A percentile compares a stretch with the other conserved stretches of the same genome.
Conservation (phyloP, 495 filamentous ascomycete species). For the Neurospora hispaniola region DNA sequence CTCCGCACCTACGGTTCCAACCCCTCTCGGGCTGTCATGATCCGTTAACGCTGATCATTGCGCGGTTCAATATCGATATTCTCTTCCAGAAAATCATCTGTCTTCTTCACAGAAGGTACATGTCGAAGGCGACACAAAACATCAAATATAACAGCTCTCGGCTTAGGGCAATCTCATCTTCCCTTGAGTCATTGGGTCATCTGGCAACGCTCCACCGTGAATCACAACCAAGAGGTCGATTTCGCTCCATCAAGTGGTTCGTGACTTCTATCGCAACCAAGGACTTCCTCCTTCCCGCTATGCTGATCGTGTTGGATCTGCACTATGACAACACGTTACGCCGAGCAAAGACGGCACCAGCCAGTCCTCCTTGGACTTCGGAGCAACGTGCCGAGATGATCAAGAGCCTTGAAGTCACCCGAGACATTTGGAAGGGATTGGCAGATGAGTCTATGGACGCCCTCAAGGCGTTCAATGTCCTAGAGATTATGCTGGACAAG, state of each 20-base stretch:
- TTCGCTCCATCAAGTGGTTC: slow-evolving; percentile 63
- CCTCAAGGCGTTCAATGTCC: slow-evolving; percentile 66
- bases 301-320: slow-evolving; percentile 78
- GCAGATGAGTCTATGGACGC: slow-evolving; percentile 76
- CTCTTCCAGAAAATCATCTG: slow-evolving; percentile 74
- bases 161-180: slow-evolving; percentile 70
- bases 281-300: slow-evolving; percentile 80
- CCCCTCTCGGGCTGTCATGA: slow-evolving; percentile 64
- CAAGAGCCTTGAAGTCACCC: slow-evolving; percentile 54
- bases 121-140: slow-evolving; percentile 57
- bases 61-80: slow-evolving; percentile 69
- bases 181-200: slow-evolving; percentile 62
- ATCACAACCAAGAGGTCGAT: slow-evolving; percentile 57
- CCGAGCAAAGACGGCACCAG: slow-evolving; percentile 15
- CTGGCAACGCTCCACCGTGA: slow-evolving; percentile 70
- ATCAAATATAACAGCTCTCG: slow-evolving; percentile 71
- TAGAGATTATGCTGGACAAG: slow-evolving; percentile 71
- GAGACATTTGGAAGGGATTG: slow-evolving; percentile 67
- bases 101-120: slow-evolving; percentile 76
- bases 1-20: slow-evolving; percentile 58
- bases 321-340: slow-evolving; percentile 35
- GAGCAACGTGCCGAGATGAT: slow-evolving; percentile 72
- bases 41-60: slow-evolving; percentile 67
- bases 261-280: slow-evolving; percentile 66
- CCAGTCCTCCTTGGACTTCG: slow-evolving; percentile 52